These are phyloP conservation scores for Sisymbrium irio DNA, from an alignment of 345 rosid species.

Conservation along the genomic window DNA sequence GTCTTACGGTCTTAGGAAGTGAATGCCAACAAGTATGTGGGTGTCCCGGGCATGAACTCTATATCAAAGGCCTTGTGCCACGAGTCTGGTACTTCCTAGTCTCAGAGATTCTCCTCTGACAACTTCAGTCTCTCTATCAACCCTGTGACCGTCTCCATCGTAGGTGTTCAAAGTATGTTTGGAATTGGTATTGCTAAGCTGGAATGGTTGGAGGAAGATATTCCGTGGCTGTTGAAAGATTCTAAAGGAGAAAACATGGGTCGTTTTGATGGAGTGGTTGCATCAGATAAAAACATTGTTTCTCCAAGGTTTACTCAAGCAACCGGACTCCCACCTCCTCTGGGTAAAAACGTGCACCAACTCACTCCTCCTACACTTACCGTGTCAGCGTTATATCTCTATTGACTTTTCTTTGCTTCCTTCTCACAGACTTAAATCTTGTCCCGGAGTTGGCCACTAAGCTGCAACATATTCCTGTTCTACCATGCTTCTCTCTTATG, in stretches of 20 bases:
- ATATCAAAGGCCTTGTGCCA: constrained; percentile 60
- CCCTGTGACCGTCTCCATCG: neutral
- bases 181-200: constrained; percentile 59
- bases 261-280: constrained; percentile 60
- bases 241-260: constrained; percentile 61
- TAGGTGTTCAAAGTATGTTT: constrained; percentile 72
- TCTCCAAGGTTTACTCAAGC: constrained; percentile 59
- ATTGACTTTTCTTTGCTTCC: constrained; percentile 14
- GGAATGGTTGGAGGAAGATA: constrained; percentile 64
- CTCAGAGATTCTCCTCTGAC: neutral
- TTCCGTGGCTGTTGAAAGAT: constrained; percentile 61
- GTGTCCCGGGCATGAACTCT: constrained; percentile 84
- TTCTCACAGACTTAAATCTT: constrained; percentile 56
- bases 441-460: constrained; percentile 48
- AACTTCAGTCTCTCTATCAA: neutral
- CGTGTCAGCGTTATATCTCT: neutral
- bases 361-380: constrained; percentile 2
- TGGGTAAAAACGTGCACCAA: constrained; percentile 44
- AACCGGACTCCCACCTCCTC: constrained; percentile 60
- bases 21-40: constrained; percentile 60
- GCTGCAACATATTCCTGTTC: constrained; percentile 61
- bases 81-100: constrained; percentile 49
- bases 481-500: constrained; percentile 81
- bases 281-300: constrained; percentile 61
- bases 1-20: constrained; percentile 48